These are phyloP conservation scores for Auriscalpium vulgare DNA, from an alignment of 768 basidiomycete genomes.

Conservation along the genomic window DNA sequence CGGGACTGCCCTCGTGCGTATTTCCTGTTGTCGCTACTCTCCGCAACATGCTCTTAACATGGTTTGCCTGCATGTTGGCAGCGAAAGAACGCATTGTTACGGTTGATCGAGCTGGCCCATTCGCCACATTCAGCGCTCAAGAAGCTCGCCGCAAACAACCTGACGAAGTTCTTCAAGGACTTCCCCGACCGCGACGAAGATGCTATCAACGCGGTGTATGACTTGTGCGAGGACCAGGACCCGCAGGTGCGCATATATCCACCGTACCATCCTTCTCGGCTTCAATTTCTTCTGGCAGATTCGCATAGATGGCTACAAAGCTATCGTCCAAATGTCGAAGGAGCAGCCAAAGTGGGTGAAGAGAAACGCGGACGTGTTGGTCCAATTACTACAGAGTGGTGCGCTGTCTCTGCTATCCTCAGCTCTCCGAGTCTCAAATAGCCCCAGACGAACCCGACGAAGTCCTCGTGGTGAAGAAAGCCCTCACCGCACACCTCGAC, in stretches of 20 bases:
- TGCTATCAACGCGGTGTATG: constrained; percentile 71
- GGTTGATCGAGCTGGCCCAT: constrained; percentile 47
- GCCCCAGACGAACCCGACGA: constrained; percentile 56
- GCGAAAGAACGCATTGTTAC: constrained; percentile 45
- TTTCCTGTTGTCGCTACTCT: constrained; percentile 5
- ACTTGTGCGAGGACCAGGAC: constrained; percentile 66
- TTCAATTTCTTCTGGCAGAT: constrained; percentile 33
- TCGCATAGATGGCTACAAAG: constrained; percentile 59
- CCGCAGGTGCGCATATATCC: constrained; percentile 31
- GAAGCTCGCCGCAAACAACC: constrained; percentile 47
- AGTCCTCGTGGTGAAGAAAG: constrained; percentile 50
- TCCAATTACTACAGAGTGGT: constrained; percentile 74
- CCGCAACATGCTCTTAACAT: constrained; percentile 2
- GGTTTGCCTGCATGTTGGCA: constrained; percentile 16
- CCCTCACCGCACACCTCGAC: constrained; percentile 54
- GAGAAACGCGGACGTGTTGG: constrained; percentile 65
- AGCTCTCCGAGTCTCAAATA: too few species aligned
- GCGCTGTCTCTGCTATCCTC: constrained; percentile 17
- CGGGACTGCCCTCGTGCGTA: constrained; percentile 32
- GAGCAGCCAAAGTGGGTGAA: constrained; percentile 52
- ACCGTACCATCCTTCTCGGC: neutral
- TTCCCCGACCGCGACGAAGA: constrained; percentile 68
- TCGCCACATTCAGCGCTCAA: constrained; percentile 40
- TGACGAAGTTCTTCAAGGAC: constrained; percentile 53
- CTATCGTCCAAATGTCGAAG: constrained; percentile 43